phyloP scores from a whole-genome alignment of 352 stramenopile species.

The Hyaloperonospora arabidopsidis region DNA sequence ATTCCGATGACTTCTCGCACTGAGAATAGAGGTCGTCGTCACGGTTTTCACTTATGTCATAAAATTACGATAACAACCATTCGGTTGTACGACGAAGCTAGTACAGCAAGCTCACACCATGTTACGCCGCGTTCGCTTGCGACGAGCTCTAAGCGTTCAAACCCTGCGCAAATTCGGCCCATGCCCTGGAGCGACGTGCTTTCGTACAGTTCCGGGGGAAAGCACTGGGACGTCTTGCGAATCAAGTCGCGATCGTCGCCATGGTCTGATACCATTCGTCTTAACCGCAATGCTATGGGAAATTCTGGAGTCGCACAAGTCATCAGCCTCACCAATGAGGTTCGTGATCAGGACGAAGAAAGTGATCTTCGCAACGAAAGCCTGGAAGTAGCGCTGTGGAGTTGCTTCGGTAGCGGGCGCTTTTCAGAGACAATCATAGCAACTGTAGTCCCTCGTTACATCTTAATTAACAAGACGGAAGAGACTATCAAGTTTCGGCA shows the following conservation, averaged over 20 bases:
- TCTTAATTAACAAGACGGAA: conserved; percentile 82
- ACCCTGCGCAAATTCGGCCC: conserved; percentile 69
- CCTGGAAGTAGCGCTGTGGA: conserved; percentile 82
- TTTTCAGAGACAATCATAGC: conserved; percentile 84
- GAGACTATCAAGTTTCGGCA: conserved; percentile 83
- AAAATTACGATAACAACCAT: conserved; percentile 84
- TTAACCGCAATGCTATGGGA: conserved; percentile 84
- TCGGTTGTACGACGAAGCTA: conserved; percentile 80
- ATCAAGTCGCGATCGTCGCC: conserved; percentile 66
- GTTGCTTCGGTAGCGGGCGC: conserved; percentile 68
- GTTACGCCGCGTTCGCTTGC: conserved; percentile 66
- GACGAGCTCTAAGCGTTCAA: conserved; percentile 64
- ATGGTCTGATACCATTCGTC: conserved; percentile 79
- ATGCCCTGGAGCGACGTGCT: conserved; percentile 77
- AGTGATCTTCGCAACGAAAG: conserved; percentile 58
- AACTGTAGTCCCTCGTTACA: conserved; percentile 79
- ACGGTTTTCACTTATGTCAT: conserved; percentile 81
- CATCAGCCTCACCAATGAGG: conserved; percentile 74
- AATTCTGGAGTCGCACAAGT: conserved; percentile 84
- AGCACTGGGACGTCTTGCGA: conserved; percentile 78
- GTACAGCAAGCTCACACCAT: conserved; percentile 78
- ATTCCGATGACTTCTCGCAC: conserved; percentile 55
- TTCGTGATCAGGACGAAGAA: conserved; percentile 43
- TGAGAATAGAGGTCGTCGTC: conserved; percentile 48
- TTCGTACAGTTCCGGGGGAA: conserved; percentile 61